Percentiles rank a stretch among this genome's conserved stretches.
These are phyloP conservation scores for Porodaedalea pini DNA, from an alignment of 1,284 basidiomycete genomes.

Conservation along the genomic window DNA sequence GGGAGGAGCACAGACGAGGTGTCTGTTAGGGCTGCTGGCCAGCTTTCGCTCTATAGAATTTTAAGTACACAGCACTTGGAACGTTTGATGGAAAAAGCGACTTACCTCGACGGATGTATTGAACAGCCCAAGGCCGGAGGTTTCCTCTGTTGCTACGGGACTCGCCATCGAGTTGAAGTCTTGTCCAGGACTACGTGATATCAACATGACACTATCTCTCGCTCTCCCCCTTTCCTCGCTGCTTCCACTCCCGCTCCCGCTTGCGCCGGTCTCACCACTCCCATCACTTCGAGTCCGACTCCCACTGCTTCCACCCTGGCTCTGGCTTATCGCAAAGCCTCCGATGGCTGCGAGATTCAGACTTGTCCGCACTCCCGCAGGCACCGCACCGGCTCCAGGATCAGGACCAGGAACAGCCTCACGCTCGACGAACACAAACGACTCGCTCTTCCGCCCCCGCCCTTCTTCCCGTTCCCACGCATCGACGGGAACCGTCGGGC, in stretches of 20 bases:
- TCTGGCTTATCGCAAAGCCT: background rate
- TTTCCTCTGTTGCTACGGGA: constrained; percentile 11
- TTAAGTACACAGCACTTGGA: background rate
- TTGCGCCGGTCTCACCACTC: background rate
- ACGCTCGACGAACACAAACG: background rate
- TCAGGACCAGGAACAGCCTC: background rate
- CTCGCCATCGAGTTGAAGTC: constrained; percentile 17
- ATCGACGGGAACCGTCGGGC: background rate
- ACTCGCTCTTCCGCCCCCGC: background rate
- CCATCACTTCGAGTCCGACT: background rate
- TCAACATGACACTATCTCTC: constrained; percentile 10
- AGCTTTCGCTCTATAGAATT: background rate
- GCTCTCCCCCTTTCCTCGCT: background rate
- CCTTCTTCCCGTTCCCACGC: background rate
- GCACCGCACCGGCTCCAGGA: background rate
- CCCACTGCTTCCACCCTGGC: background rate
- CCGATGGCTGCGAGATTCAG: background rate
- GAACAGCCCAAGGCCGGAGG: constrained; percentile 1
- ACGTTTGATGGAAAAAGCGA: background rate
- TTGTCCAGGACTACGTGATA: constrained; percentile 18
- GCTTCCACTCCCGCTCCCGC: background rate
- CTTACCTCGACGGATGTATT: constrained; percentile 2
- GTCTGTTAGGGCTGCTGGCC: constrained; percentile 14
- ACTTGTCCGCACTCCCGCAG: background rate
- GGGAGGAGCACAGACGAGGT: constrained; percentile 3